A percentile compares a stretch with the other conserved stretches of the same genome.
Conservation (phyloP, 2,329 filamentous ascomycete genomes). For the Epichloe gansuensis region DNA sequence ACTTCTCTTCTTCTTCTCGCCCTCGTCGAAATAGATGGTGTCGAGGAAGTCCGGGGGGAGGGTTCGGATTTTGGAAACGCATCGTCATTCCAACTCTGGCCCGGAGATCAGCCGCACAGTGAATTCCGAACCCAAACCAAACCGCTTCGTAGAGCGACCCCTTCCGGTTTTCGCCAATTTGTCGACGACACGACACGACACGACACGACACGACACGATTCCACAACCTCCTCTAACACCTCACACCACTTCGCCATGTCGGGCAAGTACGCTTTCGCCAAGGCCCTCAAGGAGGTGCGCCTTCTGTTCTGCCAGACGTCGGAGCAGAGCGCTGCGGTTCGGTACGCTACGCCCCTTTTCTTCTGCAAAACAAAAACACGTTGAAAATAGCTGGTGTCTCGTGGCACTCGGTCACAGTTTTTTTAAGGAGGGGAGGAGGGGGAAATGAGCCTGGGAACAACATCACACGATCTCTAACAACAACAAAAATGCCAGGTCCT, state of each 20-base stretch:
- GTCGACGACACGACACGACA: background rate
- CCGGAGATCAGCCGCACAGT: constrained; percentile 6
- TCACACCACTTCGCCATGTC: constrained; percentile 55
- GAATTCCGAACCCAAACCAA: background rate
- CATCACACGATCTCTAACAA: background rate
- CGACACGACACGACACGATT: no score
- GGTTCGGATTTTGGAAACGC: background rate
- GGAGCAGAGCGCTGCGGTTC: constrained; percentile 76
- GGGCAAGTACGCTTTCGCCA: constrained; percentile 82
- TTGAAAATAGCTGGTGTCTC: background rate
- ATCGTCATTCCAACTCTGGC: background rate
- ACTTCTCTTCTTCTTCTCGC: background rate
- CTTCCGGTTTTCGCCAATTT: background rate
- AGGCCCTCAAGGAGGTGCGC: constrained; percentile 84
- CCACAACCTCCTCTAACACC: background rate
- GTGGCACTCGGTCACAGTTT: no score
- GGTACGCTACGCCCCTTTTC: constrained; percentile 43
- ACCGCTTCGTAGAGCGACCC: background rate
- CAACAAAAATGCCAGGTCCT: constrained; percentile 48
- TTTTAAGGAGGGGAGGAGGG: no score
- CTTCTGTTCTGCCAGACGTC: constrained; percentile 96
- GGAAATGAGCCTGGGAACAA: no score
- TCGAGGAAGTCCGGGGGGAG: background rate
- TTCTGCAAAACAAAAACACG: no score
- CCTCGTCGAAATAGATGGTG: no score